Base-by-base conservation (phyloP, 2,329 filamentous ascomycete species). In the Tolypocladium ovalisporum region DNA sequence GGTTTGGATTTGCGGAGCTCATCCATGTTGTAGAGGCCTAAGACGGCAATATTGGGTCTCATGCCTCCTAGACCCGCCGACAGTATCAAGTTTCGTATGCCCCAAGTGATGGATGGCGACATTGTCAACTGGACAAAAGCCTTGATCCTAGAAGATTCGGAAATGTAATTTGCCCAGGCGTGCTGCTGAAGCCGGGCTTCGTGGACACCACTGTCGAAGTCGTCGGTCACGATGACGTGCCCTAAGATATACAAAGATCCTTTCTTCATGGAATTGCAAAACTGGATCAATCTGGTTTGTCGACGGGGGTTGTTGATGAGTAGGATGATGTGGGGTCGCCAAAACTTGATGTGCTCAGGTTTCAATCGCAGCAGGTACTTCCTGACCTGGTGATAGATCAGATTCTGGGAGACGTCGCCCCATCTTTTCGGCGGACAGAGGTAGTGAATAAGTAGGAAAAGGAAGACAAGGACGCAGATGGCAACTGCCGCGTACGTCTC, bases 331-430 rank as follows among this genome's bases (percentile, higher is more conserved):
- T 95, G 90, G 0, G 90, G 90, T 55, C 90, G 81, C 90, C 91
- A 96, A 68, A 95, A 96, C 66, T 96, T 96, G 70, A 96, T 91
- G 67, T 96, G 90, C 65, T 96, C 90, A 39, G 90, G 89, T 54
- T 84, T 86, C 35, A 96, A 75, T n/a, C 90, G 84, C 35, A 96
- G 76, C 35, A 96, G 73, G 66, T 96, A 95, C 65, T 96, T 96
- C 59, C 90, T 82, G 17, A 95, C 90, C 73, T 96, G 90, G 60
- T 83, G 62, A 66, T 95, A 96, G 55, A 96, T 95, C 60, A 96
- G 75, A 65, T 89, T 92, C 65, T 96, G 90, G 10, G 88, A 92
- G 22, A 96, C 90, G 69, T 95, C 90, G 1, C 90, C 90, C 90
- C 90, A 96, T 39, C 87, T 83, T 67, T 95, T 96, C 0, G 90